phyloP scores from a whole-genome alignment of 352 stramenopile species.

The Globisporangium yorkense region DNA sequence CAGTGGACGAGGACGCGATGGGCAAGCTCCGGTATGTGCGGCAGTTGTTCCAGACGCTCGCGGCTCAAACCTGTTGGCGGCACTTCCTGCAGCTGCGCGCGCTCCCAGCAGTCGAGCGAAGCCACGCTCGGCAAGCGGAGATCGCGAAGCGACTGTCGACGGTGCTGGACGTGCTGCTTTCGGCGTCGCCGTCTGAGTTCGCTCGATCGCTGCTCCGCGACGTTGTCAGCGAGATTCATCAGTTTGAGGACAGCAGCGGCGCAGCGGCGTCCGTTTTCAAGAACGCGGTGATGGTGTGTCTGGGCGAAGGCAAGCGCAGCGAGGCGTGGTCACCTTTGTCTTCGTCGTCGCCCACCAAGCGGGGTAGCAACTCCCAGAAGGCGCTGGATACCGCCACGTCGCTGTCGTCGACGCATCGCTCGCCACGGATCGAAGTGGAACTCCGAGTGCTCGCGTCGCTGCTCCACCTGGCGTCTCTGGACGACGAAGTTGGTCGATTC shows the following conservation, averaged over 20 bases:
- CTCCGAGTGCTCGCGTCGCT: conserved; percentile 18
- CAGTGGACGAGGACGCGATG: conserved; percentile 3
- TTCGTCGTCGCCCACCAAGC: background rate
- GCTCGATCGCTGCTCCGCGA: conserved; percentile 6
- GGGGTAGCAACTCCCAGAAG: conserved; percentile 1
- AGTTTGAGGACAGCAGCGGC: background rate
- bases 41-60: conserved; percentile 15
- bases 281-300: conserved; percentile 9
- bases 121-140: background rate
- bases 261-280: conserved; percentile 3
- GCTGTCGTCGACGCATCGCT: background rate
- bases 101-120: background rate
- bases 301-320: conserved; percentile 5
- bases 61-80: conserved; percentile 1
- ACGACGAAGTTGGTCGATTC: conserved; percentile 27
- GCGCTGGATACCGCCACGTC: background rate
- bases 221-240: conserved; percentile 3
- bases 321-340: conserved; percentile 1
- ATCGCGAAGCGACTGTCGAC: conserved; percentile 1
- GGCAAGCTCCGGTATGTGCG: conserved; percentile 9
- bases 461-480: conserved; percentile 15
- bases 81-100: background rate
- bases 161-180: conserved; percentile 5
- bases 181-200: conserved; percentile 3
- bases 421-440: conserved; percentile 8